phyloP scores from a whole-genome alignment of 78 protist genomes.

The Dictyostelium firmibasis region DNA sequence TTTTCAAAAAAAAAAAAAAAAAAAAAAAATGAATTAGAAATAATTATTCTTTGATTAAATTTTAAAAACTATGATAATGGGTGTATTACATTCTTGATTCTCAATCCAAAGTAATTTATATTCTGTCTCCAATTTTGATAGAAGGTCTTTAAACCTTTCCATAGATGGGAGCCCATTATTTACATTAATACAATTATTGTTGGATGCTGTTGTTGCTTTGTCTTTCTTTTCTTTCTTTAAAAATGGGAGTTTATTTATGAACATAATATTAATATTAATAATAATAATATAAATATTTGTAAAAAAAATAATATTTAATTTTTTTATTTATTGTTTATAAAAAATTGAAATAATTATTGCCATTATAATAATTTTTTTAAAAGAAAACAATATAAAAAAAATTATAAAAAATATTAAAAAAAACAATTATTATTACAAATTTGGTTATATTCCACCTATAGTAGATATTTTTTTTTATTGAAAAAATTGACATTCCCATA shows the following conservation, averaged over 20 bases:
- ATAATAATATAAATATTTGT: neutral
- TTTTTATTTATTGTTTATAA: too few species aligned
- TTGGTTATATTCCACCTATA: neutral
- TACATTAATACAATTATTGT: neutral
- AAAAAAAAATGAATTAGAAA: neutral
- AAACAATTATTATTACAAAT: neutral
- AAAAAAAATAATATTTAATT: too few species aligned
- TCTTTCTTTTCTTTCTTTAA: neutral
- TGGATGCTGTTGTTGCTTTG: neutral
- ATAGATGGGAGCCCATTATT: slow-evolving; percentile 22
- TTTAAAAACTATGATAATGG: too few species aligned
- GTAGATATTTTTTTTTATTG: too few species aligned
- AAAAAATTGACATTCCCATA: neutral
- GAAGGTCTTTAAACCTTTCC: slow-evolving; percentile 57
- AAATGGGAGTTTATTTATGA: neutral
- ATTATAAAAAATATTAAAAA: too few species aligned
- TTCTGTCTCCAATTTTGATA: slow-evolving; percentile 28
- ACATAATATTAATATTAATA: neutral
- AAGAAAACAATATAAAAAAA: neutral
- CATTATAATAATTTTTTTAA: neutral
- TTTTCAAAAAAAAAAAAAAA: too few species aligned
- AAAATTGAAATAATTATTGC: too few species aligned
- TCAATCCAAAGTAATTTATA: slow-evolving; percentile 58
- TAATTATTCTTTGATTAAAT: neutral
- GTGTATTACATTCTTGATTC: slow-evolving; percentile 60